Conservation (phyloP, 2,329 filamentous ascomycete species). For the Trichophyton benhamiae region DNA sequence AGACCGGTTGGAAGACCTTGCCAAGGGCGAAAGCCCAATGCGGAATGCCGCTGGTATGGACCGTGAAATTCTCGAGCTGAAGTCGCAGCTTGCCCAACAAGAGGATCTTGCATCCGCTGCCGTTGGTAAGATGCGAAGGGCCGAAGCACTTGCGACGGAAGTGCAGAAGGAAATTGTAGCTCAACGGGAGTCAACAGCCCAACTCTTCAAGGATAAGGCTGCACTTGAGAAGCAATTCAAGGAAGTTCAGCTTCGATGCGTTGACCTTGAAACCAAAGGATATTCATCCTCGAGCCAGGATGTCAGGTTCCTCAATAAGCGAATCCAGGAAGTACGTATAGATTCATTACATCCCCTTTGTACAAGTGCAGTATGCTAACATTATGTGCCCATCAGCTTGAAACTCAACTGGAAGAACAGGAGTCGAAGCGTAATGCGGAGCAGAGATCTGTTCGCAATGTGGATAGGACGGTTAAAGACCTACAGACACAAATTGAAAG, state of each 20-base stretch:
- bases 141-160: conserved; percentile 75
- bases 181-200: conserved; percentile 69
- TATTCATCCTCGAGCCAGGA: conserved; percentile 91
- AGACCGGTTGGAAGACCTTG: conserved; percentile 75
- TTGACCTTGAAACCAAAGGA: conserved; percentile 93
- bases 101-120: conserved; percentile 86
- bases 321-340: conserved; percentile 73
- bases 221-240: conserved; percentile 78
- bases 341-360: conserved; percentile 15
- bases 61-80: conserved; percentile 78
- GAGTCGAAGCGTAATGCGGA: conserved; percentile 68
- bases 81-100: conserved; percentile 76
- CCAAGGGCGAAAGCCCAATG: conserved; percentile 72
- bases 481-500: conserved; percentile 85
- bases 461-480: conserved; percentile 88
- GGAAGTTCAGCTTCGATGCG: conserved; percentile 75
- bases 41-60: conserved; percentile 82
- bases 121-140: conserved; percentile 91
- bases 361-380: neutral
- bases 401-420: conserved; percentile 72
- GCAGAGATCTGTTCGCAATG: conserved; percentile 76
- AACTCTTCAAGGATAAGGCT: conserved; percentile 81
- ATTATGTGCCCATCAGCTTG: conserved; percentile 48
- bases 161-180: conserved; percentile 83
- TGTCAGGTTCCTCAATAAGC: conserved; percentile 84